These are phyloP conservation scores for Pseudoturritis turrita DNA, from an alignment of 345 rosid genomes.

Conservation along the genomic window DNA sequence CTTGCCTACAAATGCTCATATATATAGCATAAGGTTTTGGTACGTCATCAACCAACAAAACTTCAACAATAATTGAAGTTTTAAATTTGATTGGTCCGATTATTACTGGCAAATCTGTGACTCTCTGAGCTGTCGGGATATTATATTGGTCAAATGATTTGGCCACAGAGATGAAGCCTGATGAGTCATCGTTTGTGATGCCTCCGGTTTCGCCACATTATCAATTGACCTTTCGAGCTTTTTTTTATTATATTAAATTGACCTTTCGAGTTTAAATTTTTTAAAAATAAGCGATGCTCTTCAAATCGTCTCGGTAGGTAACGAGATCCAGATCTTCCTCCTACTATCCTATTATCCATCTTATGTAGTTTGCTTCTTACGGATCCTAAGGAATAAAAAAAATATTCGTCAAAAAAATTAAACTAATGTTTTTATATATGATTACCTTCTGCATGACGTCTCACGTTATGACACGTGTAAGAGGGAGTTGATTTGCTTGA, in stretches of 20 bases:
- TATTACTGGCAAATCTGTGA: conserved; percentile 7
- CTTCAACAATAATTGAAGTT: conserved; percentile 25
- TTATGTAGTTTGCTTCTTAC: neutral
- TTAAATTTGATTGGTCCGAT: conserved; percentile 26
- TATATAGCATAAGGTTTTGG: conserved; percentile 20
- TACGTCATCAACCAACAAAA: conserved; percentile 25
- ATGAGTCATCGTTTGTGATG: conserved; percentile 42
- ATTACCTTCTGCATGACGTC: neutral
- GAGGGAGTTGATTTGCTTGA: neutral
- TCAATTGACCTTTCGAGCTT: conserved; percentile 18
- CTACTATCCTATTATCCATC: neutral
- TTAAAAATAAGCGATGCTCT: neutral
- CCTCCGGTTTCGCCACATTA: conserved; percentile 49
- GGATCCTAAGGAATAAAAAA: neutral
- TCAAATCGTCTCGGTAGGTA: conserved; percentile 13
- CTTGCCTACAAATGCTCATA: conserved; percentile 5
- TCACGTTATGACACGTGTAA: neutral
- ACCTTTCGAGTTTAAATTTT: neutral
- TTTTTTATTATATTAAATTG: no score
- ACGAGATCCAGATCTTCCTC: conserved; percentile 43
- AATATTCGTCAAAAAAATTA: neutral
- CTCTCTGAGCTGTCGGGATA: conserved; percentile 36
- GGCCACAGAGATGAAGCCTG: conserved; percentile 21
- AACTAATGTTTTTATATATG: neutral
- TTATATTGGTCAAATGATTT: conserved; percentile 30